Evolutionary conservation across 2,329 filamentous ascomycete species (phyloP).

Genomic region (Colletotrichum euphorbiae): DNA sequence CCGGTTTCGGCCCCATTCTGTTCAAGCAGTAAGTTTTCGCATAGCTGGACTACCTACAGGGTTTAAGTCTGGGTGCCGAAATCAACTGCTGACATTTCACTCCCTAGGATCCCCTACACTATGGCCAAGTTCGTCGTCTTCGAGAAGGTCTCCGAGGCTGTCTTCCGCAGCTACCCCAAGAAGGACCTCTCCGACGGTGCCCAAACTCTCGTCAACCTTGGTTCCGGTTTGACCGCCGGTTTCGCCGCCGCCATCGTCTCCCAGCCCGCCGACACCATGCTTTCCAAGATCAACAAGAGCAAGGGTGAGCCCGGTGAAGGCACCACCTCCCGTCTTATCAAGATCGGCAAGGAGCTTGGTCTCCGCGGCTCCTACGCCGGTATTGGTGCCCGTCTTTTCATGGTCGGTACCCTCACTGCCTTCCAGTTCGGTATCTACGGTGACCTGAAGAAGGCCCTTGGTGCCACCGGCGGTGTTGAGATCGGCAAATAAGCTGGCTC

Average conservation of each 20-base stretch:
- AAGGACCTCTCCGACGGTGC: conserved; percentile 71
- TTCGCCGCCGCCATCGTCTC: conserved; percentile 89
- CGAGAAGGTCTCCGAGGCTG: conserved; percentile 84
- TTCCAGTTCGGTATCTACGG: conserved; percentile 93
- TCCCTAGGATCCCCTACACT: conserved; percentile 83
- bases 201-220: conserved; percentile 86
- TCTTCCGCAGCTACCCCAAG: conserved; percentile 80
- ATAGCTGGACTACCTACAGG: not conserved
- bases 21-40: conserved; percentile 76
- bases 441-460: conserved; percentile 69
- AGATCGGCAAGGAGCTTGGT: conserved; percentile 89
- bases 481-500: conserved; percentile 61
- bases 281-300: conserved; percentile 97
- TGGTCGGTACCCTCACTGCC: conserved; percentile 78
- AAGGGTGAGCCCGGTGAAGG: conserved; percentile 88
- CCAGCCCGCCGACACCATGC: conserved; percentile 93
- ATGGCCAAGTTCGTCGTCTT: conserved; percentile 96
- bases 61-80: not conserved
- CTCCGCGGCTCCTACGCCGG: conserved; percentile 81
- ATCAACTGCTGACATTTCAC: conserved; percentile 3
- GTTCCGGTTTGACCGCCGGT: conserved; percentile 65
- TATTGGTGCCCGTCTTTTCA: conserved; percentile 77
- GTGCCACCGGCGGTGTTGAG: conserved; percentile 81
- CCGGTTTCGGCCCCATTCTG: conserved; percentile 87
- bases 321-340: conserved; percentile 82